Conservation (phyloP, 2,329 filamentous ascomycete species). For the Fusarium pininemorale region DNA sequence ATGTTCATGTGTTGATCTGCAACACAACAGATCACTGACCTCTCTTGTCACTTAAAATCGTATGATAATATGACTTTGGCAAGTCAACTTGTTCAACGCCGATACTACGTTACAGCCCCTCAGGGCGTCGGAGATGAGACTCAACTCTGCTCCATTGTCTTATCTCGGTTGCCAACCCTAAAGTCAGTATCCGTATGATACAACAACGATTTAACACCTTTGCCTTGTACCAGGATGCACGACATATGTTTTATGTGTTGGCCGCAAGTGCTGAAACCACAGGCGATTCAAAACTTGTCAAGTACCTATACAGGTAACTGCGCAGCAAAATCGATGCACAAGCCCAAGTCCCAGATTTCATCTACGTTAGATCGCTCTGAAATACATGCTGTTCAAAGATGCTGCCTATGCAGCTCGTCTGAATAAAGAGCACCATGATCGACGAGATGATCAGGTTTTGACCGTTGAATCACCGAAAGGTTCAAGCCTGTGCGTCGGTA, state of each 20-base stretch:
- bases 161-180: slow-evolving; percentile 29
- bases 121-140: slow-evolving; percentile 31
- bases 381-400: background rate
- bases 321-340: background rate
- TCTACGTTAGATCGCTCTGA: background rate
- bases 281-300: background rate
- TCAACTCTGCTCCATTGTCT: slow-evolving; percentile 25
- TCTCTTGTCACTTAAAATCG: slow-evolving; percentile 19
- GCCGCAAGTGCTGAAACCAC: background rate
- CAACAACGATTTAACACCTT: background rate
- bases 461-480: slow-evolving; percentile 15
- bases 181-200: background rate
- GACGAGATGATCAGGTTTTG: background rate
- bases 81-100: slow-evolving; percentile 7
- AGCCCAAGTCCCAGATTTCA: background rate
- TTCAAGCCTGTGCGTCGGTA: slow-evolving; percentile 7
- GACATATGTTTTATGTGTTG: slow-evolving; percentile 17
- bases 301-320: background rate
- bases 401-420: background rate
- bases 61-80: slow-evolving; percentile 26
- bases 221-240: slow-evolving; percentile 5
- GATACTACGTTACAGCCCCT: slow-evolving; percentile 15
- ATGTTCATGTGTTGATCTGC: slow-evolving; percentile 28
- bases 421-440: slow-evolving; percentile 19
- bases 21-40: slow-evolving; percentile 18